Conservation (phyloP, 2,329 filamentous ascomycete species). For the Macrophomina phaseolina region DNA sequence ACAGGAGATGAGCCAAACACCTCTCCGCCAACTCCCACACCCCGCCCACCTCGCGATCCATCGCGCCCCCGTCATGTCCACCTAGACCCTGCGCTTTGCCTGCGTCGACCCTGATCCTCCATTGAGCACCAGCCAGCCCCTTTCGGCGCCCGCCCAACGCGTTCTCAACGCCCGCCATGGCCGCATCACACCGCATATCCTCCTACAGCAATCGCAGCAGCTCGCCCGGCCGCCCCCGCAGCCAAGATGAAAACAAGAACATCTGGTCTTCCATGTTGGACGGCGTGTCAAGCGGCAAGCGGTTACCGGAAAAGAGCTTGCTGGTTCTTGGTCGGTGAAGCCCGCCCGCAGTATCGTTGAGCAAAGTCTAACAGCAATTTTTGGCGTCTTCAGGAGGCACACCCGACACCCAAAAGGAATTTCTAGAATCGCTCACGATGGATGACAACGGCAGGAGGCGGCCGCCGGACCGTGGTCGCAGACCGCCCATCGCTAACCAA, state of each 20-base stretch:
- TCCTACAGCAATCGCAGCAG: slow-evolving; percentile 27
- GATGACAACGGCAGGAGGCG: slow-evolving; percentile 50
- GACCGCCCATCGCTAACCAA: slow-evolving; percentile 84
- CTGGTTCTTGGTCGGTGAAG: slow-evolving; percentile 73
- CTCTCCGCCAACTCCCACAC: slow-evolving; percentile 20
- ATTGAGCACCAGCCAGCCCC: slow-evolving; percentile 18
- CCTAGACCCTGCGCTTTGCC: slow-evolving; percentile 19
- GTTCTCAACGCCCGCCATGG: slow-evolving; percentile 25
- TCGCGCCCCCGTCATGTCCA: slow-evolving; percentile 23
- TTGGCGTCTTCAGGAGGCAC: slow-evolving; percentile 67
- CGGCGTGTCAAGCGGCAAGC: slow-evolving; percentile 85
- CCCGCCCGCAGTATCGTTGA: slow-evolving; percentile 1
- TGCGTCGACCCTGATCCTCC: background rate
- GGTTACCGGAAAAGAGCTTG: slow-evolving; percentile 89
- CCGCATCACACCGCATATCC: slow-evolving; percentile 27
- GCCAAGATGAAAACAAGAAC: slow-evolving; percentile 74
- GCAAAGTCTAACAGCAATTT: slow-evolving; percentile 27
- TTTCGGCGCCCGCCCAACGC: slow-evolving; percentile 14
- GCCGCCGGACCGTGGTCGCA: slow-evolving; percentile 59
- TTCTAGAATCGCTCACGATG: slow-evolving; percentile 63
- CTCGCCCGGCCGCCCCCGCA: slow-evolving; percentile 44
- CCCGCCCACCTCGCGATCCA: slow-evolving; percentile 7
- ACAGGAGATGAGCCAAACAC: slow-evolving; percentile 27
- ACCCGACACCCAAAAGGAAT: slow-evolving; percentile 82
- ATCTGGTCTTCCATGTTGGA: slow-evolving; percentile 96